Conservation (phyloP, 2,329 filamentous ascomycete species). For the Trichoderma afroharzianum region DNA sequence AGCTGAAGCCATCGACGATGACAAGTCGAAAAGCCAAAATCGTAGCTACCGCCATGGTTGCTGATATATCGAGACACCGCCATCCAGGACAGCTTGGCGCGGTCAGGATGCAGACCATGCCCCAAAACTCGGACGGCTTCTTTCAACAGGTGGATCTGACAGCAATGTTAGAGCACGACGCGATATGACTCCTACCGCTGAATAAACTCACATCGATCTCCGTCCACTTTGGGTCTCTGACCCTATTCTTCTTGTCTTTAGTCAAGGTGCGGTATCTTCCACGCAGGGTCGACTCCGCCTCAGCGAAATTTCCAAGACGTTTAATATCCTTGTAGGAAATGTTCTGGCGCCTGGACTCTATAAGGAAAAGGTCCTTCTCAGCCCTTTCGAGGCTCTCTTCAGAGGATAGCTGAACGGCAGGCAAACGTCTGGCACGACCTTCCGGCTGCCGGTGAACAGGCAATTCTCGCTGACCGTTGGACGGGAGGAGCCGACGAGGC, state of each 20-base stretch:
- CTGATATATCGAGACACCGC: constrained; percentile 52
- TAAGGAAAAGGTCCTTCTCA: constrained; percentile 43
- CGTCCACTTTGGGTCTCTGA: constrained; percentile 64
- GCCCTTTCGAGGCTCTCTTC: background rate
- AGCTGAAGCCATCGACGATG: constrained; percentile 54
- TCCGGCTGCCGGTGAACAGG: background rate
- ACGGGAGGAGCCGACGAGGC: background rate
- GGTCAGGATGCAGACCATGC: constrained; percentile 28
- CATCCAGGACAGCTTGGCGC: constrained; percentile 53
- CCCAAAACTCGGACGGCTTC: constrained; percentile 40
- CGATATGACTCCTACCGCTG: background rate
- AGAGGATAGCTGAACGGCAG: background rate
- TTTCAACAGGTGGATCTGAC: constrained; percentile 34
- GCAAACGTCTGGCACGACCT: background rate
- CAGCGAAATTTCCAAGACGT: constrained; percentile 49
- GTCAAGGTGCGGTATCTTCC: constrained; percentile 64
- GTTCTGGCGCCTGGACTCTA: constrained; percentile 52
- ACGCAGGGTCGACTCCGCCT: constrained; percentile 69
- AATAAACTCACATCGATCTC: constrained; percentile 55
- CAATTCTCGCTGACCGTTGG: background rate
- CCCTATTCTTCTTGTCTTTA: constrained; percentile 58
- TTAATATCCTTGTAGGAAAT: constrained; percentile 65
- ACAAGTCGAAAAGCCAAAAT: constrained; percentile 57
- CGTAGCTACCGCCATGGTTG: constrained; percentile 51
- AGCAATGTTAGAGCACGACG: background rate